phyloP scores from a whole-genome alignment of 1,284 basidiomycete species.

The Dichomitus squalens region DNA sequence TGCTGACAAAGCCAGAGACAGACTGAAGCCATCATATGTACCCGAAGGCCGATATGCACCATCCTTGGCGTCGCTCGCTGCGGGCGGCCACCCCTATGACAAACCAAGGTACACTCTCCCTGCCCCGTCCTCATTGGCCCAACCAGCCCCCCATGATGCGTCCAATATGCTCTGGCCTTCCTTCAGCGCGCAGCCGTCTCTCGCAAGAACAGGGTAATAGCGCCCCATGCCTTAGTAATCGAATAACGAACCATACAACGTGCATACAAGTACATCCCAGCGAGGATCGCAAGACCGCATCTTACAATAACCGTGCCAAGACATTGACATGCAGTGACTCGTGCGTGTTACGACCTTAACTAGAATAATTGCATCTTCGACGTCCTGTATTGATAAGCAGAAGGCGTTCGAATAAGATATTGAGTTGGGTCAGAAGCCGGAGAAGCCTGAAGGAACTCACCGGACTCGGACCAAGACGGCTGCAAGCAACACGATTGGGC shows the following conservation, averaged over 20 bases:
- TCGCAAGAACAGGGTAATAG: no score
- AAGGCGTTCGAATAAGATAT: not conserved
- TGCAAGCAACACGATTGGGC: slow-evolving; percentile 39
- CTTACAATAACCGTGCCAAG: not conserved
- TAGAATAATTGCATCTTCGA: slow-evolving; percentile 36
- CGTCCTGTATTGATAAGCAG: slow-evolving; percentile 15
- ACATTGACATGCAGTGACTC: not conserved
- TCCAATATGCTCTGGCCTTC: not conserved
- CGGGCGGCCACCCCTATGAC: not conserved
- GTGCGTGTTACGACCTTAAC: not conserved
- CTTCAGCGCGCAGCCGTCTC: no score
- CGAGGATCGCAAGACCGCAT: no score
- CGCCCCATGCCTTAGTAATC: no score
- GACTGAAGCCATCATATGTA: not conserved
- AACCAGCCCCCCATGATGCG: not conserved
- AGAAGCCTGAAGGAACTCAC: slow-evolving; percentile 14
- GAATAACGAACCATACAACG: no score
- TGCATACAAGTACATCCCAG: no score
- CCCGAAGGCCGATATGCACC: no score
- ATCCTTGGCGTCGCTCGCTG: not conserved
- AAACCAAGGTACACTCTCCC: not conserved
- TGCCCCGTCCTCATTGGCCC: not conserved
- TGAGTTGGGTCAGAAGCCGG: not conserved
- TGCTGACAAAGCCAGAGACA: not conserved
- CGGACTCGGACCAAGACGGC: slow-evolving; percentile 30